phyloP scores from a whole-genome alignment of 768 basidiomycete species.

The Lentinus brumalis region DNA sequence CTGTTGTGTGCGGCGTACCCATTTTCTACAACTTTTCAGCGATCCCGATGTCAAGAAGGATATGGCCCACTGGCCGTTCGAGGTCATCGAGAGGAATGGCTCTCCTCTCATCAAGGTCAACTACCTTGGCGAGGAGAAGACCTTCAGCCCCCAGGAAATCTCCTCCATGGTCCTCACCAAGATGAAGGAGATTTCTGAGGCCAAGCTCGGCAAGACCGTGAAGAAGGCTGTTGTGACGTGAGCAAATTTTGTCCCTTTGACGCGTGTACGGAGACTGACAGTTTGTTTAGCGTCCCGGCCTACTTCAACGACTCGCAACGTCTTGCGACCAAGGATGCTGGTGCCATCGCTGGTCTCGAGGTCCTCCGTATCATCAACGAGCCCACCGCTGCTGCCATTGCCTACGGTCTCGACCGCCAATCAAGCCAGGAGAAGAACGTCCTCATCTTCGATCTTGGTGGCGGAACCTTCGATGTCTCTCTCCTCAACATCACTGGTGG shows the following conservation, averaged over 20 bases:
- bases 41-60: conserved; percentile 98
- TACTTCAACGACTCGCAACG: conserved; percentile 99
- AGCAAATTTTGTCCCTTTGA: conserved; percentile 34
- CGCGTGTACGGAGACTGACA: background rate
- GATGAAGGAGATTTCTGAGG: conserved; percentile 99
- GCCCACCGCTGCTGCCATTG: conserved; percentile 98
- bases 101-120: conserved; percentile 96
- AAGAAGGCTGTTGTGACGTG: conserved; percentile 99
- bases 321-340: conserved; percentile 98
- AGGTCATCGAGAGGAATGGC: conserved; percentile 94
- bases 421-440: conserved; percentile 96
- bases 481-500: conserved; percentile 97
- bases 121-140: conserved; percentile 93
- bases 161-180: conserved; percentile 99
- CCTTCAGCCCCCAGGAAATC: conserved; percentile 97
- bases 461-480: conserved; percentile 99
- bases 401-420: conserved; percentile 97
- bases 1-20: background rate
- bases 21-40: conserved; percentile 31
- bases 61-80: conserved; percentile 97
- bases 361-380: conserved; percentile 99
- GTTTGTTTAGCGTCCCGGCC: conserved; percentile 74
- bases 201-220: conserved; percentile 97
- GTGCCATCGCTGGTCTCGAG: conserved; percentile 96
- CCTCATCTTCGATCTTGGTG: conserved; percentile 98